These are phyloP conservation scores for Tetrapisispora pingtungensis DNA, from an alignment of 805 yeast species.

Conservation along the genomic window DNA sequence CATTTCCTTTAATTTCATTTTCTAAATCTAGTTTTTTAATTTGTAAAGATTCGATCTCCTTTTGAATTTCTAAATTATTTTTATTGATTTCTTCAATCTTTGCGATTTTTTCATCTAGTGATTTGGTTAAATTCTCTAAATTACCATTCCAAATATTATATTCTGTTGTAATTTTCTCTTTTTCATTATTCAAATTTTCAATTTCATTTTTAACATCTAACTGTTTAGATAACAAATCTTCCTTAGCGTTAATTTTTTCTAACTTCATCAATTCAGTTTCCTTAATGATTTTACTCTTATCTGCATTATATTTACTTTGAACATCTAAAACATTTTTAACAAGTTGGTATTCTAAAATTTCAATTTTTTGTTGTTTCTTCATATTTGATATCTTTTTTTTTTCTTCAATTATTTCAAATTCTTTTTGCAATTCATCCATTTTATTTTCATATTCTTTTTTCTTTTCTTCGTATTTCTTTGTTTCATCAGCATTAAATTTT, in stretches of 20 bases:
- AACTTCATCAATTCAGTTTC: constrained; percentile 21
- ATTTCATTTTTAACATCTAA: constrained; percentile 20
- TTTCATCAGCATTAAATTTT: constrained; percentile 8
- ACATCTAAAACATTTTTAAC: constrained; percentile 16
- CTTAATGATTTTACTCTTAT: constrained; percentile 18
- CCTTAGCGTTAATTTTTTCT: constrained; percentile 20
- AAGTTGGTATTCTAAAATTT: constrained; percentile 16
- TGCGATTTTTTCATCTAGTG: constrained; percentile 22
- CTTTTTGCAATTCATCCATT: constrained; percentile 12
- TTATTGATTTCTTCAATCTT: constrained; percentile 16
- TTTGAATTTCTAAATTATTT: constrained; percentile 12
- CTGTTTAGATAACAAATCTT: constrained; percentile 14
- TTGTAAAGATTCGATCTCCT: constrained; percentile 14
- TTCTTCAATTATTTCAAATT: constrained; percentile 14
- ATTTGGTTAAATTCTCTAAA: constrained; percentile 15
- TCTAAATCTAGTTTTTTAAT: constrained; percentile 11
- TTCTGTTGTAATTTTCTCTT: constrained; percentile 13
- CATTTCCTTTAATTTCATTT: constrained; percentile 12
- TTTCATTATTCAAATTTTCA: constrained; percentile 16
- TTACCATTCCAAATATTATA: constrained; percentile 14
- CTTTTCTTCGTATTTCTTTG: constrained; percentile 14
- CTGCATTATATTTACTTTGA: constrained; percentile 13
- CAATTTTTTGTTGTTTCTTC: constrained; percentile 18
- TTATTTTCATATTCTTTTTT: constrained; percentile 14
- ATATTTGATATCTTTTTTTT: constrained; percentile 16